Evolutionary conservation across 129 eudicot species (phyloP).

Genomic region (Solidago caesia): DNA sequence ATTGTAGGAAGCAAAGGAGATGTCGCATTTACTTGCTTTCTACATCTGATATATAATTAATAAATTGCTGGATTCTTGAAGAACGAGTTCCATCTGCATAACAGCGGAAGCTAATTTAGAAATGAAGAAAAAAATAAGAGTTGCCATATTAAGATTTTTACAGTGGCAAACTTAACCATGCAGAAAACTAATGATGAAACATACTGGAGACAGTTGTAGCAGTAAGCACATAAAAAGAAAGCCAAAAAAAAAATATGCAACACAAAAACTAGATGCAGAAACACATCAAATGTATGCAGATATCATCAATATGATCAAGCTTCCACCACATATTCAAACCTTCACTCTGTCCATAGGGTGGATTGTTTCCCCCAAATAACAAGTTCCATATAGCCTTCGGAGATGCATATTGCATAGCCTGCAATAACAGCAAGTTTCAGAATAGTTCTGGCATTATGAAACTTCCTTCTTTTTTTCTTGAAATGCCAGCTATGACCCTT

Average conservation of each 20-base stretch:
- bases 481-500: slow-evolving; percentile 1
- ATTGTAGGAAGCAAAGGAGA: neutral
- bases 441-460: slow-evolving; percentile 2
- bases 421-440: slow-evolving; percentile 35
- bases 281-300: neutral
- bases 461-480: neutral
- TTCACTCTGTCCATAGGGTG: slow-evolving; percentile 55
- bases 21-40: slow-evolving; percentile 58
- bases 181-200: neutral
- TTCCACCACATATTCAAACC: slow-evolving; percentile 43
- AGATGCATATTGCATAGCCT: slow-evolving; percentile 98
- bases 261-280: neutral
- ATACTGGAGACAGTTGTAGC: neutral
- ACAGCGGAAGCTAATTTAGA: slow-evolving; percentile 28
- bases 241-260: neutral
- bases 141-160: slow-evolving; percentile 17
- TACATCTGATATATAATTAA: slow-evolving; percentile 76
- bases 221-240: neutral
- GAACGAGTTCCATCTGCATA: slow-evolving; percentile 60
- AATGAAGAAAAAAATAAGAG: neutral
- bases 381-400: slow-evolving; percentile 91
- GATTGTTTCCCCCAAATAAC: slow-evolving; percentile 60
- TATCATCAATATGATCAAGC: slow-evolving; percentile 18
- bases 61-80: slow-evolving; percentile 65
- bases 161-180: neutral